Evolutionary conservation across 2,329 filamentous ascomycete genomes (phyloP).

Genomic region (Tolypocladium album): DNA sequence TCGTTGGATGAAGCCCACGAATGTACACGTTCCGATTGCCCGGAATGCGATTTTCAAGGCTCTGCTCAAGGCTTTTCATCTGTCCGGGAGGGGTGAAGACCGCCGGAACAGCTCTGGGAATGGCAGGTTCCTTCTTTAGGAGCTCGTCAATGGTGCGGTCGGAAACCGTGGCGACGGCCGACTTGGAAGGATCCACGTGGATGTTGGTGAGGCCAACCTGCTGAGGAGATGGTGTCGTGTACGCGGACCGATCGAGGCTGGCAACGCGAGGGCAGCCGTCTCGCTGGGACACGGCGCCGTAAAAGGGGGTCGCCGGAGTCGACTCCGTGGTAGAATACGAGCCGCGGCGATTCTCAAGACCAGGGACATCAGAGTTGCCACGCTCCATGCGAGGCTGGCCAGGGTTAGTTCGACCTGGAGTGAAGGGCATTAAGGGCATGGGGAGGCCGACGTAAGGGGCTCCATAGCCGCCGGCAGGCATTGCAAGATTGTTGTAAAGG

Average conservation of each 20-base stretch:
- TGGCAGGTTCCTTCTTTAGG: conserved; percentile 64
- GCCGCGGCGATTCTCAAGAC: conserved; percentile 53
- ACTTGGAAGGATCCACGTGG: conserved; percentile 31
- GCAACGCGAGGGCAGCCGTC: conserved; percentile 50
- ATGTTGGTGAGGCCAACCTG: conserved; percentile 35
- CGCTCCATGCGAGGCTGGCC: conserved; percentile 35
- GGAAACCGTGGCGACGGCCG: conserved; percentile 22
- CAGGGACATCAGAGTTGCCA: conserved; percentile 44
- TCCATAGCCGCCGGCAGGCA: conserved; percentile 21
- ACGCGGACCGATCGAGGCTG: conserved; percentile 50
- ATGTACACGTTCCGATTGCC: conserved; percentile 99
- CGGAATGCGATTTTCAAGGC: conserved; percentile 79
- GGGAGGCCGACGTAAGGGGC: conserved; percentile 25
- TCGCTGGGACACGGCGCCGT: conserved; percentile 45
- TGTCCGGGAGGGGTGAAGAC: conserved; percentile 77
- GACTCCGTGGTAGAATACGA: conserved; percentile 61
- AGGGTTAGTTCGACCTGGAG: conserved; percentile 36
- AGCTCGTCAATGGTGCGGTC: conserved; percentile 52
- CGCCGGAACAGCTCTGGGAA: conserved; percentile 83
- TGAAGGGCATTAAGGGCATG: conserved; percentile 36
- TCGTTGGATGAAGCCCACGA: conserved; percentile 87
- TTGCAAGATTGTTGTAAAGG: conserved; percentile 20
- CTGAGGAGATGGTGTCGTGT: conserved; percentile 56
- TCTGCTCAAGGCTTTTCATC: conserved; percentile 85
- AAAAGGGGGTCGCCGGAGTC: conserved; percentile 54